These are phyloP conservation scores for Magnolia kwangsiensis DNA, from an alignment of 164 flowering plant species.

Conservation along the genomic window DNA sequence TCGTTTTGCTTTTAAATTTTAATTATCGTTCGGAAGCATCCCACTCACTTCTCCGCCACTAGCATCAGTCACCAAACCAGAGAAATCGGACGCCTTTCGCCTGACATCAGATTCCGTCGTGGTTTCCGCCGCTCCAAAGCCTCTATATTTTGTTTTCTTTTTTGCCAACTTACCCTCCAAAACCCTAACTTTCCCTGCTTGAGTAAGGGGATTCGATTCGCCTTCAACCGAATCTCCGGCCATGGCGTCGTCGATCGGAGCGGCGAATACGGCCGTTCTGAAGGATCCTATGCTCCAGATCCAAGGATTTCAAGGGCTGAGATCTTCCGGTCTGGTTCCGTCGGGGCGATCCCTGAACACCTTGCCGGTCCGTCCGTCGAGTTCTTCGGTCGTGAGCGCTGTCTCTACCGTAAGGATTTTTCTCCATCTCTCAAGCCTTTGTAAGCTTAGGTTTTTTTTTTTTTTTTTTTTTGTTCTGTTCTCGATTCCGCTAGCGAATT, in stretches of 20 bases:
- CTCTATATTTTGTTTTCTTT: not conserved
- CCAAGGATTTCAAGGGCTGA: constrained; percentile 49
- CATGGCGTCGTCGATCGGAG: constrained; percentile 61
- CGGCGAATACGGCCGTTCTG: constrained; percentile 36
- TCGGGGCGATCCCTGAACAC: constrained; percentile 13
- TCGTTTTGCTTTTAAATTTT: too few relatives aligned
- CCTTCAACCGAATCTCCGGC: not conserved
- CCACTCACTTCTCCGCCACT: not conserved
- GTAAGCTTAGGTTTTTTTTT: not conserved
- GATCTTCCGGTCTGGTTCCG: constrained; percentile 34
- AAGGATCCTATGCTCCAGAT: constrained; percentile 43
- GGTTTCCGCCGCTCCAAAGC: not conserved
- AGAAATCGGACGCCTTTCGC: not conserved
- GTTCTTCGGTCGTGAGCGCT: constrained; percentile 42
- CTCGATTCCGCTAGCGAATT: too few relatives aligned
- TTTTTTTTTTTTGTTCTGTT: too few relatives aligned
- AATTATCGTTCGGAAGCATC: too few relatives aligned
- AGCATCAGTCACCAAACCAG: not conserved
- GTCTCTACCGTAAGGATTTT: constrained; percentile 52
- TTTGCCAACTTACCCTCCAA: not conserved
- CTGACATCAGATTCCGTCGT: not conserved
- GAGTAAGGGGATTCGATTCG: not conserved
- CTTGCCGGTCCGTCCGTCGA: constrained; percentile 18
- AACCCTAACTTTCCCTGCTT: not conserved
- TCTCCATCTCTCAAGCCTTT: too few relatives aligned